Evolutionary conservation across 352 stramenopile species (phyloP), one percentile per base, ranked within the genome.

Genomic region (Phytophthora citricola): DNA sequence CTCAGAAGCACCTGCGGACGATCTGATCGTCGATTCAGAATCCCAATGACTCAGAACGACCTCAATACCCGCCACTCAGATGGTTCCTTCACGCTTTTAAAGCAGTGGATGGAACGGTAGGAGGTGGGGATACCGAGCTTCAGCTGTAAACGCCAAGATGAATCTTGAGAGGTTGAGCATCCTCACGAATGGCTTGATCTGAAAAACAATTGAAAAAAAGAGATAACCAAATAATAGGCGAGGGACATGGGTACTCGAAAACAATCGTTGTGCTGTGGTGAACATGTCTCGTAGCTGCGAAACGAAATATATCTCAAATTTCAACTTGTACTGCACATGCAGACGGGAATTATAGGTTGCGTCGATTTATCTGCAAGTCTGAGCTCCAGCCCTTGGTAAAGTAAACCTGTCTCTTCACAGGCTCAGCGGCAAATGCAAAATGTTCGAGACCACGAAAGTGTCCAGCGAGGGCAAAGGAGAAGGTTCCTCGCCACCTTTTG

Each of bases 111-210:
- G 46, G 38, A 0, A 58, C 31, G 5, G 14, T 17, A 2, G 58
- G 58, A 14, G 58, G 41, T 5, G 48, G 6, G 2, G 40, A 58
- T 31, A 53, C 31, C 9, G 55, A 12, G 4, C 43, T 54, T 3
- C 58, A 14, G 11, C 32, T 22, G 58, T 50, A 12, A 32, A 51
- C 22, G 49, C 22, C 6, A 44, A 50, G 17, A 24, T 38, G 15
- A 44, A 32, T 5, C 59, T 49, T 7, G 59, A 49, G 59, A 68
- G 12, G 44, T 68, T 15, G n/a, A 5, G 41, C n/a, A 24, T 66
- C 12, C 39, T 66, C 20, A 31, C 49, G 10, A 36, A 20, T 38
- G 53, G 53, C 0, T 15, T 52, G 6, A 22, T 9, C 11, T 36
- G 31, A 32, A 36, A 12, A 36, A 36, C 1, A 26, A 26, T 26